Base-by-base conservation (phyloP, 2,329 filamentous ascomycete species). In the Hymenoscyphus scutula region DNA sequence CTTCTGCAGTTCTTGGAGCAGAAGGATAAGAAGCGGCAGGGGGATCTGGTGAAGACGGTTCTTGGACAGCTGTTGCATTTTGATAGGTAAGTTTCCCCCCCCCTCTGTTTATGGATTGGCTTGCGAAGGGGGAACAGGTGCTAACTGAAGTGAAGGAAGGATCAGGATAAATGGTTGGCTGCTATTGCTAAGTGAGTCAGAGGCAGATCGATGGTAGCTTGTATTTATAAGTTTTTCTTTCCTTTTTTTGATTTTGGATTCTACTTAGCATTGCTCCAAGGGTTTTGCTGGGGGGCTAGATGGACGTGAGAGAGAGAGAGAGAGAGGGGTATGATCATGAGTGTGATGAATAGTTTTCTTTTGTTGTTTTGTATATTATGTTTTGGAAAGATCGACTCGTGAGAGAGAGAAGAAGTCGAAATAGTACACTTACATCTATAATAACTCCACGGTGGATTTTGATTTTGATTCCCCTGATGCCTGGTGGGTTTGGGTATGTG, bases 81-180 rank as follows among this genome's bases (percentile, higher is more conserved):
- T 77, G 88, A 92, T 77, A 86, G 86, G 87, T 90, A 78, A 77
- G 88, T 81, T 54, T 38, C 15, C 59, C n/a, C n/a, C n/a, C n/a
- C n/a, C n/a, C n/a, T n/a, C n/a, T n/a, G n/a, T n/a, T n/a, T n/a
- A n/a, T n/a, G n/a, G n/a, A n/a, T n/a, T n/a, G n/a, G n/a, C n/a
- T n/a, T n/a, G n/a, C n/a, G n/a, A n/a, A n/a, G n/a, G n/a, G n/a
- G n/a, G n/a, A n/a, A n/a, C n/a, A n/a, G n/a, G n/a, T 56, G 38
- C 64, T 72, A 64, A 71, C 15, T 5, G 8, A 19, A 57, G 38
- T 62, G 64, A 62, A 86, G 83, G 70, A 85, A 83, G 69, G 92
- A 97, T 69, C 90, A 95, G 77, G 88, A 95, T 76, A 94, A 91
- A 76, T 96, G 92, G 91, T 85, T 89, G 76, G 84, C 87, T 19